Percentiles rank a stretch among this genome's conserved stretches.
These are phyloP conservation scores for Tetradesmus lagerheimii DNA, from an alignment of 139 green algal genomes.

Conservation along the genomic window DNA sequence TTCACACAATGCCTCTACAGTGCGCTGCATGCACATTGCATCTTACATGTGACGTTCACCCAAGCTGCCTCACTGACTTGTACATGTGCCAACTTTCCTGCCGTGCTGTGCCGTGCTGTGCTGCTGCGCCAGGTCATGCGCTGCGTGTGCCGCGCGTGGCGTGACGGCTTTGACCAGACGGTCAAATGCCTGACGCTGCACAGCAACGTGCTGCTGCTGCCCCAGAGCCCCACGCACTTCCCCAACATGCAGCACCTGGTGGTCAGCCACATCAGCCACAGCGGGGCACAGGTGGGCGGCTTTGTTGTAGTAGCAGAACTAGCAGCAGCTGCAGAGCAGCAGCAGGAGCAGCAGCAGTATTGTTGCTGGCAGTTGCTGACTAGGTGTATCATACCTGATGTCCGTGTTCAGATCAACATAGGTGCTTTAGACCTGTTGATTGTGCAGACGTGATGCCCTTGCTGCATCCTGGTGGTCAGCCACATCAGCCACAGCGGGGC, in stretches of 20 bases:
- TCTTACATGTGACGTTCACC: too few relatives aligned
- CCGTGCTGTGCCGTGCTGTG: not conserved
- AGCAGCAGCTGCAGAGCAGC: not conserved
- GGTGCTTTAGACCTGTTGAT: too few relatives aligned
- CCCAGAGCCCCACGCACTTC: not conserved
- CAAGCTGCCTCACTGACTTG: too few relatives aligned
- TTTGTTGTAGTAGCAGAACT: too few relatives aligned
- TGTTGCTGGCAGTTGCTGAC: too few relatives aligned
- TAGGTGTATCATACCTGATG: too few relatives aligned
- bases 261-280: constrained; percentile 16
- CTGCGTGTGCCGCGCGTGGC: constrained; percentile 7
- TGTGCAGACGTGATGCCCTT: too few relatives aligned
- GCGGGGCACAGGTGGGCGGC: not conserved
- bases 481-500: not conserved
- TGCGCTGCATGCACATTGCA: too few relatives aligned
- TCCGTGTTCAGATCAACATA: too few relatives aligned
- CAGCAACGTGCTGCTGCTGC: constrained; percentile 18
- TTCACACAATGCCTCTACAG: too few relatives aligned
- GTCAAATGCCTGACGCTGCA: constrained; percentile 1
- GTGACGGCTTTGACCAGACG: constrained; percentile 21
- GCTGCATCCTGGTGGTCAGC: constrained; percentile 19
- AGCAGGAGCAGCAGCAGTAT: not conserved
- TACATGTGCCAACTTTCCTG: too few relatives aligned
- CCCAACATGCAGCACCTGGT: constrained; percentile 35
- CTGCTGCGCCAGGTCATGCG: not conserved